These are phyloP conservation scores for Colletotrichum aenigma DNA, from an alignment of 2,329 filamentous ascomycete genomes.

Conservation along the genomic window DNA sequence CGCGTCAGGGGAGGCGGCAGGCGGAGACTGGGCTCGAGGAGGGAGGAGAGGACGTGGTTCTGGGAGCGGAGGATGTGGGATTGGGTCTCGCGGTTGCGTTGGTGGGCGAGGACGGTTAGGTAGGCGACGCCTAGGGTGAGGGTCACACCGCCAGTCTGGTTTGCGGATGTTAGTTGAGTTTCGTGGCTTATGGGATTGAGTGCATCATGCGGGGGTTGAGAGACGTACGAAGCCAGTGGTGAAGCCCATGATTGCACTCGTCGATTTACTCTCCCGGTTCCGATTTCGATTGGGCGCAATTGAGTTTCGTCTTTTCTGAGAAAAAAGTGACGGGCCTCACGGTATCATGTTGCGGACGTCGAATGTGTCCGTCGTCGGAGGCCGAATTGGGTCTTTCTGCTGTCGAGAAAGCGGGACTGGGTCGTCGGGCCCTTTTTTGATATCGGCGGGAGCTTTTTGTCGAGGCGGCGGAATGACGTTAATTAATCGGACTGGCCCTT, in stretches of 20 bases:
- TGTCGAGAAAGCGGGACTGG: conserved; percentile 6
- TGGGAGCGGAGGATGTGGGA: conserved; percentile 61
- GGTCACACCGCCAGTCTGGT: conserved; percentile 75
- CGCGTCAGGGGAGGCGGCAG: conserved; percentile 53
- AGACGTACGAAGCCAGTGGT: conserved; percentile 72
- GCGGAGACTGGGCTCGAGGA: conserved; percentile 53
- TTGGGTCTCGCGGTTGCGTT: conserved; percentile 67
- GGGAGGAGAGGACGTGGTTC: conserved; percentile 54
- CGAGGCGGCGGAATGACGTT: conserved; percentile 14
- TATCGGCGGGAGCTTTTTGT: not conserved
- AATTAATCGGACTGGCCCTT: conserved; percentile 1
- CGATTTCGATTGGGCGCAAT: not conserved
- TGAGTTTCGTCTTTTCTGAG: not conserved
- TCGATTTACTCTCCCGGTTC: not conserved
- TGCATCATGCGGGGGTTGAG: not conserved
- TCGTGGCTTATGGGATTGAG: not conserved
- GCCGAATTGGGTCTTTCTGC: not conserved
- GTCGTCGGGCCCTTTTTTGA: not conserved
- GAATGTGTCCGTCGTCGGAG: not conserved
- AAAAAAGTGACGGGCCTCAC: not conserved
- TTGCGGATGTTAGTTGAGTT: not conserved
- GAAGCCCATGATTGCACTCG: conserved; percentile 66
- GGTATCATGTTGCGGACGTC: conserved; percentile 15
- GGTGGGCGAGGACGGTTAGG: conserved; percentile 72
- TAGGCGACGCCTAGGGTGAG: conserved; percentile 77